Percentiles rank a stretch among this genome's conserved stretches.
Evolutionary conservation across 2,329 filamentous ascomycete species (phyloP).

Genomic region (Talaromyces sp.): DNA sequence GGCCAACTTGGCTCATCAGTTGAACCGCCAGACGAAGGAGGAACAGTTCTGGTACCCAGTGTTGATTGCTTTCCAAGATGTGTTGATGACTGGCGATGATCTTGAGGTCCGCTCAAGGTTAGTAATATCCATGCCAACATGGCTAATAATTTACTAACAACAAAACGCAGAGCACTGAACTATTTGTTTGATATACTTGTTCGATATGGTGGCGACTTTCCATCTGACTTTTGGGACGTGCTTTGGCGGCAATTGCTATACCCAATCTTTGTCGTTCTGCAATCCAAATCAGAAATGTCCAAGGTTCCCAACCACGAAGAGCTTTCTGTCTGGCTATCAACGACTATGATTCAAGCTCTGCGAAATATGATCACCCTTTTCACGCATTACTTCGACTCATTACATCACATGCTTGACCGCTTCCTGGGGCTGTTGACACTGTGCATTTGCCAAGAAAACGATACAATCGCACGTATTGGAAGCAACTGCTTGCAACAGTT

Average conservation of each 20-base stretch:
- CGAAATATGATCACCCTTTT: conserved; percentile 98
- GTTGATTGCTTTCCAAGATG: conserved; percentile 96
- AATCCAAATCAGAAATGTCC: conserved; percentile 92
- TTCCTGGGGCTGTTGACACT: conserved; percentile 90
- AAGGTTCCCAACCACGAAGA: conserved; percentile 96
- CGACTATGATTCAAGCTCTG: conserved; percentile 97
- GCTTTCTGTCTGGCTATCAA: conserved; percentile 95
- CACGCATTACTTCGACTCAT: conserved; percentile 92
- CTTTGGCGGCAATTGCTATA: conserved; percentile 95
- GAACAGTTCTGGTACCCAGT: conserved; percentile 99
- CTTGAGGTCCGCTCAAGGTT: conserved; percentile 78
- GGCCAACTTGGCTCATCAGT: conserved; percentile 54
- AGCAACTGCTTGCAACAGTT: conserved; percentile 97
- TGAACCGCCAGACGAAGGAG: conserved; percentile 79
- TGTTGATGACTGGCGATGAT: conserved; percentile 98
- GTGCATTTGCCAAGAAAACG: conserved; percentile 98
- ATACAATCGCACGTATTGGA: conserved; percentile 94
- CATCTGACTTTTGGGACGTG: conserved; percentile 95
- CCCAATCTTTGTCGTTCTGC: conserved; percentile 96
- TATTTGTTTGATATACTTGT: conserved; percentile 96
- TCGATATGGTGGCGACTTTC: conserved; percentile 84
- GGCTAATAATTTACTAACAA: conserved; percentile 21
- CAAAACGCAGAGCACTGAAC: conserved; percentile 61
- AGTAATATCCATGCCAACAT: conserved; percentile 8
- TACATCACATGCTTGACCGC: conserved; percentile 98